Conservation (phyloP, 208 protist species). For the Giardia muris region DNA sequence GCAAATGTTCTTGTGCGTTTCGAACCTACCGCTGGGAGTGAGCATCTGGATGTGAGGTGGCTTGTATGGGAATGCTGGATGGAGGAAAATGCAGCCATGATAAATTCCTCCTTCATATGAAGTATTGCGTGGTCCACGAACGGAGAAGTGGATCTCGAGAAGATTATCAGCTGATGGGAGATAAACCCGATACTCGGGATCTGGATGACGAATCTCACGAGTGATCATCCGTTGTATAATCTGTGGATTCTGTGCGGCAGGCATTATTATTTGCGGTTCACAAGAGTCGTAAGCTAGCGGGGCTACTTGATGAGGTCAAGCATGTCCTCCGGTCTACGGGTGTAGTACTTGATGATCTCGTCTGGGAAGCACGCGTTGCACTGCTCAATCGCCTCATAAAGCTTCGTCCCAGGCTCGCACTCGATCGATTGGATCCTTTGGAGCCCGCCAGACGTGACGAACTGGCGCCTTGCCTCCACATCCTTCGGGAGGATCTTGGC, state of each 20-base stretch:
- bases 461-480: conserved; percentile 75
- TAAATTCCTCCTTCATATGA: conserved; percentile 51
- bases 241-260: background rate
- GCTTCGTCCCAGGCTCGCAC: conserved; percentile 70
- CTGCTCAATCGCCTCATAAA: conserved; percentile 74
- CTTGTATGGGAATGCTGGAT: conserved; percentile 46
- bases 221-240: background rate
- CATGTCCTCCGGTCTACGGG: conserved; percentile 74
- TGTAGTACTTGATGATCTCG: conserved; percentile 89
- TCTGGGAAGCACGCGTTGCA: conserved; percentile 90
- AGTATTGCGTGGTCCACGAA: conserved; percentile 45
- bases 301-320: conserved; percentile 28
- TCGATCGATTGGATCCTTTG: conserved; percentile 77
- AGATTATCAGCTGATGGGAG: conserved; percentile 40
- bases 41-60: conserved; percentile 51
- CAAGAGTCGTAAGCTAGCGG: too few species aligned
- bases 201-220: background rate
- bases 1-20: conserved; percentile 48
- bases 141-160: conserved; percentile 52
- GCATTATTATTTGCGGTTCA: too few species aligned
- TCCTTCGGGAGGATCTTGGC: conserved; percentile 88
- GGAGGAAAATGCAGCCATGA: conserved; percentile 48
- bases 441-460: conserved; percentile 70
- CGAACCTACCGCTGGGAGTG: conserved; percentile 50
- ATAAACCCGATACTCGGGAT: background rate